Evolutionary conservation across 768 basidiomycete genomes (phyloP).

Genomic region (Lepiota brunneoincarnata): DNA sequence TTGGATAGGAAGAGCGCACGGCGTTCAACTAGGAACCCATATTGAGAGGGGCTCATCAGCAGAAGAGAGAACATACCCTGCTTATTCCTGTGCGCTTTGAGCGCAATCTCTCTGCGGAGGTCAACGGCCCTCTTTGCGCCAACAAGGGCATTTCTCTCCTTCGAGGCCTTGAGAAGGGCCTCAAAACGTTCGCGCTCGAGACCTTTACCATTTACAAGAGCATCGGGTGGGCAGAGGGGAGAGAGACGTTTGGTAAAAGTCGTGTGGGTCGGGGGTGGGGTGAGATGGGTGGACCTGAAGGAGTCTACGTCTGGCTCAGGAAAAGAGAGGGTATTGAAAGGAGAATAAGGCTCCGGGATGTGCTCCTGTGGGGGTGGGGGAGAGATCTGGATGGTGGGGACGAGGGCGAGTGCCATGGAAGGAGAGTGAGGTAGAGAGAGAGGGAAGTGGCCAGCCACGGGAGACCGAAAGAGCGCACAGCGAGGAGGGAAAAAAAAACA

Average conservation of each 20-base stretch:
- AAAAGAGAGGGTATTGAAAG: conserved; percentile 42
- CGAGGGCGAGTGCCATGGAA: conserved; percentile 42
- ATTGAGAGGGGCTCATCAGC: background rate
- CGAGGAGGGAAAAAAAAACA: conserved; percentile 30
- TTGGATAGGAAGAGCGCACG: conserved; percentile 76
- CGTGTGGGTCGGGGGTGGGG: conserved; percentile 50
- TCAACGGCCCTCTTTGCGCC: conserved; percentile 45
- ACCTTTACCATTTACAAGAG: conserved; percentile 41
- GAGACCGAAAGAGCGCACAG: conserved; percentile 41
- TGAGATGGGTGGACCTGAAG: conserved; percentile 57
- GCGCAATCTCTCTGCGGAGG: conserved; percentile 71
- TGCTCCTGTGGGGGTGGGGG: conserved; percentile 58
- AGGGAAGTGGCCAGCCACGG: conserved; percentile 26
- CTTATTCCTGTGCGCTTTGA: conserved; percentile 71
- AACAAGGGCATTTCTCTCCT: conserved; percentile 47
- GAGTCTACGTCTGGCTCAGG: conserved; percentile 39
- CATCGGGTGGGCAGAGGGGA: conserved; percentile 44
- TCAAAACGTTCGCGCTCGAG: conserved; percentile 64
- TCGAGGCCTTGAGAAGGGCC: conserved; percentile 57
- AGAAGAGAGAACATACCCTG: conserved; percentile 49
- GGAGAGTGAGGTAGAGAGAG: conserved; percentile 20
- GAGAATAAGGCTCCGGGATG: conserved; percentile 56
- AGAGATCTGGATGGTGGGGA: conserved; percentile 72
- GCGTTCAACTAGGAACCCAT: conserved; percentile 53
- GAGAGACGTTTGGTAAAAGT: conserved; percentile 43